These are phyloP conservation scores for Melanogaster broomeanus DNA, from an alignment of 768 basidiomycete species.

Conservation along the genomic window DNA sequence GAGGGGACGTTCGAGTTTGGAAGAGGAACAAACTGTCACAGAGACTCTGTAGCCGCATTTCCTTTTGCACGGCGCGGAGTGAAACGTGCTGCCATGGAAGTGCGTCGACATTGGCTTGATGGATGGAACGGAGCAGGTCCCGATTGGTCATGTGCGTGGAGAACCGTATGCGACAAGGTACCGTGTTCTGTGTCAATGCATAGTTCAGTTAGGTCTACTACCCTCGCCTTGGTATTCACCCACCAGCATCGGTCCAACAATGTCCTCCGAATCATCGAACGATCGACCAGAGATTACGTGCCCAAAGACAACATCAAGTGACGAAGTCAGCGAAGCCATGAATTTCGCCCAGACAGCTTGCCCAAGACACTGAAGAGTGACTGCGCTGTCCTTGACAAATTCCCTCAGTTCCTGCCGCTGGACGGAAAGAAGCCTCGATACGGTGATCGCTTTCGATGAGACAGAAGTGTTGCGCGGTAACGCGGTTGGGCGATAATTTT, in stretches of 20 bases:
- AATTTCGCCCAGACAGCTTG: slow-evolving; percentile 34
- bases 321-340: slow-evolving; percentile 19
- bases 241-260: slow-evolving; percentile 50
- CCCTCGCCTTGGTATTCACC: slow-evolving; percentile 11
- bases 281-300: slow-evolving; percentile 48
- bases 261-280: slow-evolving; percentile 41
- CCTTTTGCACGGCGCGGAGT: slow-evolving; percentile 42
- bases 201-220: background rate
- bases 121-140: slow-evolving; percentile 38
- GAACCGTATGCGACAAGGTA: slow-evolving; percentile 45
- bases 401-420: slow-evolving; percentile 2
- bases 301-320: slow-evolving; percentile 45
- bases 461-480: slow-evolving; percentile 19
- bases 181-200: slow-evolving; percentile 39
- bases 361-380: slow-evolving; percentile 39
- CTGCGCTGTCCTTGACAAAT: slow-evolving; percentile 24
- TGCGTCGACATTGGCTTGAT: slow-evolving; percentile 39
- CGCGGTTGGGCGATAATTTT: slow-evolving; percentile 18
- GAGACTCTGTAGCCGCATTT: slow-evolving; percentile 29
- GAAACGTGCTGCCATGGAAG: slow-evolving; percentile 48
- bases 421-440: slow-evolving; percentile 15
- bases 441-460: slow-evolving; percentile 4
- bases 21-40: slow-evolving; percentile 49
- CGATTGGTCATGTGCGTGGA: slow-evolving; percentile 24
- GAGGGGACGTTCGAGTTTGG: slow-evolving; percentile 29